A percentile compares a stretch with the other conserved stretches of the same genome.
These are phyloP conservation scores for Colletotrichum scovillei DNA, from an alignment of 2,329 filamentous ascomycete genomes.

Conservation along the genomic window DNA sequence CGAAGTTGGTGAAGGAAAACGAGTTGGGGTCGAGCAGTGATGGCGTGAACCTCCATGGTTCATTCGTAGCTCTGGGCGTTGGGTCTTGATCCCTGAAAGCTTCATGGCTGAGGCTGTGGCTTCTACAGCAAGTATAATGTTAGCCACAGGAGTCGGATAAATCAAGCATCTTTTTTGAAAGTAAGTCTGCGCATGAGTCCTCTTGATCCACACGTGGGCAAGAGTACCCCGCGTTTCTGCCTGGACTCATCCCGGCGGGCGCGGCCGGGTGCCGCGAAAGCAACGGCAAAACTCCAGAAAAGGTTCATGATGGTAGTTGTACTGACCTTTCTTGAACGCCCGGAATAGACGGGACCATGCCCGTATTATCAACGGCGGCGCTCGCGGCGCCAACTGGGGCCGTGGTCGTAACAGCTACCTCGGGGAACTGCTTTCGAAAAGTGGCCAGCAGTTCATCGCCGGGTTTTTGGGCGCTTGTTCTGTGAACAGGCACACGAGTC, in stretches of 20 bases:
- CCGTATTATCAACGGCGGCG: conserved; percentile 46
- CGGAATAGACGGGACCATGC: conserved; percentile 13
- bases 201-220: neutral
- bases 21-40: conserved; percentile 89
- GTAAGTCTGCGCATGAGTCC: neutral
- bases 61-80: conserved; percentile 82
- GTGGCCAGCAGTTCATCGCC: conserved; percentile 84
- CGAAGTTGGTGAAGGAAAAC: conserved; percentile 82
- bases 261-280: neutral
- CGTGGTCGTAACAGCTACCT: conserved; percentile 69
- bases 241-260: conserved; percentile 11
- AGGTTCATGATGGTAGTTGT: neutral
- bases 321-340: conserved; percentile 34
- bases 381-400: conserved; percentile 52
- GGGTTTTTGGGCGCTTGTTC: conserved; percentile 86
- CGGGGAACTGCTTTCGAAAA: conserved; percentile 86
- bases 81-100: conserved; percentile 79
- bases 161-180: neutral
- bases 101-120: conserved; percentile 51
- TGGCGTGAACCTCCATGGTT: conserved; percentile 89
- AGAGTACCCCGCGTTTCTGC: conserved; percentile 30
- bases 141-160: conserved; percentile 9
- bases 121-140: conserved; percentile 53
- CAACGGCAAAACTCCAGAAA: neutral
- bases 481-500: conserved; percentile 45